These are phyloP conservation scores for Leptomonas pyrrhocoris DNA, from an alignment of 208 protist genomes.

Conservation along the genomic window DNA sequence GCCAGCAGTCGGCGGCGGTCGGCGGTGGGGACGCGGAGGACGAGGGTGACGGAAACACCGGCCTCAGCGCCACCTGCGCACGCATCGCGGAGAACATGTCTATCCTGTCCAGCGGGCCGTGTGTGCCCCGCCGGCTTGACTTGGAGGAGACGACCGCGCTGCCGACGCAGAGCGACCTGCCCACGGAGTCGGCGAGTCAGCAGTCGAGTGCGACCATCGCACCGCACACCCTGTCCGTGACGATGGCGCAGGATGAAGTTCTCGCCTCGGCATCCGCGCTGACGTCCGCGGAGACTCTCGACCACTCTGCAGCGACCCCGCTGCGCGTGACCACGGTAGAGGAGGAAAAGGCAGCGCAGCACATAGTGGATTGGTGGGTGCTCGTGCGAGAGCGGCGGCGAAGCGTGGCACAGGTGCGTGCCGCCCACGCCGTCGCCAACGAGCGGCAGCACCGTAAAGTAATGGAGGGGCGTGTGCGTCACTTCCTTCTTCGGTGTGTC, in stretches of 20 bases:
- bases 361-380: constrained; percentile 37
- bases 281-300: constrained; percentile 1
- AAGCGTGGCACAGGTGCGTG: constrained; percentile 15
- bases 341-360: constrained; percentile 25
- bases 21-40: neutral
- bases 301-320: neutral
- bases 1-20: neutral
- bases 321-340: neutral
- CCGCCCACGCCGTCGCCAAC: constrained; percentile 19
- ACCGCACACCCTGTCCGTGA: constrained; percentile 5
- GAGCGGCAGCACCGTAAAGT: constrained; percentile 31
- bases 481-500: constrained; percentile 38
- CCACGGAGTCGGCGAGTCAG: neutral
- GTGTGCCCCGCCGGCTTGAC: constrained; percentile 14
- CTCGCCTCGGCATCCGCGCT: neutral
- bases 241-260: constrained; percentile 7
- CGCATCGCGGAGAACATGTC: constrained; percentile 19
- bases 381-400: constrained; percentile 12
- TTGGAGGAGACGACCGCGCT: constrained; percentile 13
- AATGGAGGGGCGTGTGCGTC: constrained; percentile 29
- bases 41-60: neutral
- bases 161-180: neutral
- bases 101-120: constrained; percentile 2
- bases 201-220: constrained; percentile 10
- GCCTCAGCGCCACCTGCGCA: neutral